A percentile compares a stretch with the other conserved stretches of the same genome.
Conservation (phyloP, 148 eudicot genomes). For the Agrostemma githago region DNA sequence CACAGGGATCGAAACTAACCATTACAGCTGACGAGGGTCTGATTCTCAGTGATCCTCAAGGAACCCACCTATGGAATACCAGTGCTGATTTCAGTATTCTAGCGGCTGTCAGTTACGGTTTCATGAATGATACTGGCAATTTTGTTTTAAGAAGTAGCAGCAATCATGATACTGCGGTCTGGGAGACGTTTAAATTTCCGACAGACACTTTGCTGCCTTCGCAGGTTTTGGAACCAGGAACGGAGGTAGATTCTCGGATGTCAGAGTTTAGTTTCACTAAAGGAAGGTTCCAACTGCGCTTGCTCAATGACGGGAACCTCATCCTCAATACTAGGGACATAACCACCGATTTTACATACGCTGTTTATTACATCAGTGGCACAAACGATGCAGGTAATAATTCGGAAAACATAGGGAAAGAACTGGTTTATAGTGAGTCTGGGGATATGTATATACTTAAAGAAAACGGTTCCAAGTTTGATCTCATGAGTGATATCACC, state of each 20-base stretch:
- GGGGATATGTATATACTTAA: slow-evolving; percentile 4
- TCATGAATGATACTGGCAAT: slow-evolving; percentile 22
- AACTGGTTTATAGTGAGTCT: slow-evolving; percentile 22
- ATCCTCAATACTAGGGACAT: slow-evolving; percentile 12
- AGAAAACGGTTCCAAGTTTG: slow-evolving; percentile 6
- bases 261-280: slow-evolving; percentile 33
- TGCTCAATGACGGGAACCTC: slow-evolving; percentile 21
- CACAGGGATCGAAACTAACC: slow-evolving; percentile 33
- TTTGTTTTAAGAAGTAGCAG: slow-evolving; percentile 20
- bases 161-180: neutral
- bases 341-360: neutral
- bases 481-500: slow-evolving; percentile 1
- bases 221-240: slow-evolving; percentile 22
- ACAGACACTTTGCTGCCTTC: slow-evolving; percentile 46
- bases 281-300: neutral
- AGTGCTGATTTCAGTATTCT: neutral
- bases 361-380: slow-evolving; percentile 12
- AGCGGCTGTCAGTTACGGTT: too few relatives aligned
- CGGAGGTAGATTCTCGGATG: slow-evolving; percentile 24
- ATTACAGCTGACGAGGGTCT: slow-evolving; percentile 34
- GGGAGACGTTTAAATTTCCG: slow-evolving; percentile 3
- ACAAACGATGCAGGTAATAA: neutral
- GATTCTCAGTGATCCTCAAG: slow-evolving; percentile 39
- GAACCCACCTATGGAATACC: slow-evolving; percentile 29
- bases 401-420: slow-evolving; percentile 2